Percentiles rank a stretch among this genome's conserved stretches.
Conservation (phyloP, 106 monocot species). For the Dendrobium officinale region DNA sequence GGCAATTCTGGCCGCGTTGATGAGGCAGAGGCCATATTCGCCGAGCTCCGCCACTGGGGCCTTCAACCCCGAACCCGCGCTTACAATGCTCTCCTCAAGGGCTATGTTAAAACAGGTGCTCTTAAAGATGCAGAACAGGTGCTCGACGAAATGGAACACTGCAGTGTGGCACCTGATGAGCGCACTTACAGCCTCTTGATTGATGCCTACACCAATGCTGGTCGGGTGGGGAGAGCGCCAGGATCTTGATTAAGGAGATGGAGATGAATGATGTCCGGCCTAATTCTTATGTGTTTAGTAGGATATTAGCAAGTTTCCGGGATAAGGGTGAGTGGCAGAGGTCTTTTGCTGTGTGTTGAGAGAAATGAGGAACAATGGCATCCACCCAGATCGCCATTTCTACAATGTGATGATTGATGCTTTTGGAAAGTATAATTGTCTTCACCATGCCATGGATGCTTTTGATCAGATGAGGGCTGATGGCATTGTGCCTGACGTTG, state of each 20-base stretch:
- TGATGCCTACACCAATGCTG: slow-evolving; percentile 74
- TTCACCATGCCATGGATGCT: slow-evolving; percentile 78
- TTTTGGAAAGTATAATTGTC: slow-evolving; percentile 80
- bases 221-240: slow-evolving; percentile 76
- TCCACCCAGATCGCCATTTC: slow-evolving; percentile 79
- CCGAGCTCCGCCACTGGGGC: slow-evolving; percentile 50
- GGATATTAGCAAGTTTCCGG: slow-evolving; percentile 71
- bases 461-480: slow-evolving; percentile 68
- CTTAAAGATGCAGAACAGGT: slow-evolving; percentile 66
- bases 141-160: slow-evolving; percentile 64
- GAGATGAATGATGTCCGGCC: slow-evolving; percentile 53
- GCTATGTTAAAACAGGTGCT: slow-evolving; percentile 57
- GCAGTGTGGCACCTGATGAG: slow-evolving; percentile 59
- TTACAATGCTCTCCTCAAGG: slow-evolving; percentile 87
- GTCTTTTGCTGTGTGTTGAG: slow-evolving; percentile 69
- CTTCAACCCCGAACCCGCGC: slow-evolving; percentile 53
- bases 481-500: slow-evolving; percentile 66
- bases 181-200: slow-evolving; percentile 78
- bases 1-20: slow-evolving; percentile 34
- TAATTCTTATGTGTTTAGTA: slow-evolving; percentile 74
- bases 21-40: slow-evolving; percentile 80
- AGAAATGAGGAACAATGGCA: slow-evolving; percentile 71
- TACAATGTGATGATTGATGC: slow-evolving; percentile 96
- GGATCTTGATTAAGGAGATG: slow-evolving; percentile 89
- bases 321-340: slow-evolving; percentile 93